These are phyloP conservation scores for Vararia minispora DNA, from an alignment of 768 basidiomycete species.

Conservation along the genomic window DNA sequence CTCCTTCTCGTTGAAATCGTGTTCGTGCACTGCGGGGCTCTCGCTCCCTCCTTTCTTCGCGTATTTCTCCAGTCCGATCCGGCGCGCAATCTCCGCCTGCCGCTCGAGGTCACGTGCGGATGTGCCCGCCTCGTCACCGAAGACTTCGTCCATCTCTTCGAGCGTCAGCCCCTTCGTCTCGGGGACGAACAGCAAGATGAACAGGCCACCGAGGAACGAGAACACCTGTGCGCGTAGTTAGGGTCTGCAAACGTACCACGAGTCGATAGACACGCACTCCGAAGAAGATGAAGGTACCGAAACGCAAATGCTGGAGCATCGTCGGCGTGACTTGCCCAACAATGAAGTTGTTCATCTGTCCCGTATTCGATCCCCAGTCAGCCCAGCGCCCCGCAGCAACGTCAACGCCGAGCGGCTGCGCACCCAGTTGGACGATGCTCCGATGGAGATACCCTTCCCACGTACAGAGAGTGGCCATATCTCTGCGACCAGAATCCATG, in stretches of 20 bases:
- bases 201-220: slow-evolving; percentile 56
- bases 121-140: slow-evolving; percentile 44
- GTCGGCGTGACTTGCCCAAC: slow-evolving; percentile 62
- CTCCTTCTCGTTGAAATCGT: background rate
- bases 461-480: slow-evolving; percentile 65
- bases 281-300: slow-evolving; percentile 71
- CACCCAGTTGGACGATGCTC: slow-evolving; percentile 68
- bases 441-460: slow-evolving; percentile 67
- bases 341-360: slow-evolving; percentile 70
- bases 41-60: slow-evolving; percentile 2
- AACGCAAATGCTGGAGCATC: slow-evolving; percentile 54
- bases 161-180: slow-evolving; percentile 64
- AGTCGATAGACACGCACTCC: slow-evolving; percentile 30
- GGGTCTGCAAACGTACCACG: background rate
- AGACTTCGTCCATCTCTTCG: slow-evolving; percentile 75
- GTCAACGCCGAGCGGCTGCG: slow-evolving; percentile 7
- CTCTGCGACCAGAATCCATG: slow-evolving; percentile 71
- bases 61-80: slow-evolving; percentile 46
- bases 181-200: slow-evolving; percentile 59
- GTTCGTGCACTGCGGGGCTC: slow-evolving; percentile 10
- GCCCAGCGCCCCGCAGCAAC: background rate
- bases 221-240: slow-evolving; percentile 30
- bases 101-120: slow-evolving; percentile 44
- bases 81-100: slow-evolving; percentile 40
- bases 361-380: slow-evolving; percentile 1